Base-by-base conservation (phyloP, 768 basidiomycete species). In the Termitomyces sp. region DNA sequence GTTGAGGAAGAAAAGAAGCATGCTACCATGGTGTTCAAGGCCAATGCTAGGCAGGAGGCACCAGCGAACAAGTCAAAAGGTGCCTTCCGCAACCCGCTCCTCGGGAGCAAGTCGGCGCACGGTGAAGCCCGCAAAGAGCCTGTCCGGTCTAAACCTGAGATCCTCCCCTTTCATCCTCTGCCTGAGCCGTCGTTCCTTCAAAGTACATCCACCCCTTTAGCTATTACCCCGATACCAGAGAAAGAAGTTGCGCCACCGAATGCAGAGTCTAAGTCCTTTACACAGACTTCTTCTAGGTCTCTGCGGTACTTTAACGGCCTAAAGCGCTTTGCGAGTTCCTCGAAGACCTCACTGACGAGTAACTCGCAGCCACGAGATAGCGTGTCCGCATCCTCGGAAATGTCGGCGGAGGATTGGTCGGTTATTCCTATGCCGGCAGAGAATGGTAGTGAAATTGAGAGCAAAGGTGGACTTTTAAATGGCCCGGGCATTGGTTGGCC, bases 391-490 rank as follows among this genome's bases (percentile, higher is more conserved):
- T 80, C 78, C 1, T 84, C 83, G 2, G 80, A 82, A 59, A 67
- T 84, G 53, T 88, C 85, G 6, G 86, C 85, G 6, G 87, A 89
- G 59, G 86, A 88, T 61, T 86, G 84, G 24, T 75, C 76, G 32
- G 71, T 77, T 21, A 76, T 84, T n/a, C 69, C 75, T 6, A 85
- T 83, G 19, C 86, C 86, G 28, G 77, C 84, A 7, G 72, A 83
- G 56, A 67, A 71, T 62, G 67, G 72, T 57, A 37, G 37, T 15
- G 55, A 51, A 15, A 22, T 22, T 17, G 49, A 45, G 24, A 35
- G 28, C 1, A 44, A 34, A 21, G 32, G 17, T 22, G 55, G 42
- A n/a, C 37, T 55, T 14, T 55, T 45, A 15, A 62, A 68, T 57
- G 68, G 68, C 26, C 22, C 69, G 21, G 69, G 74, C 1, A 67